A percentile compares a stretch with the other conserved stretches of the same genome.
These are phyloP conservation scores for Berberis thunbergii DNA, from an alignment of 164 flowering plant species.

Conservation along the genomic window DNA sequence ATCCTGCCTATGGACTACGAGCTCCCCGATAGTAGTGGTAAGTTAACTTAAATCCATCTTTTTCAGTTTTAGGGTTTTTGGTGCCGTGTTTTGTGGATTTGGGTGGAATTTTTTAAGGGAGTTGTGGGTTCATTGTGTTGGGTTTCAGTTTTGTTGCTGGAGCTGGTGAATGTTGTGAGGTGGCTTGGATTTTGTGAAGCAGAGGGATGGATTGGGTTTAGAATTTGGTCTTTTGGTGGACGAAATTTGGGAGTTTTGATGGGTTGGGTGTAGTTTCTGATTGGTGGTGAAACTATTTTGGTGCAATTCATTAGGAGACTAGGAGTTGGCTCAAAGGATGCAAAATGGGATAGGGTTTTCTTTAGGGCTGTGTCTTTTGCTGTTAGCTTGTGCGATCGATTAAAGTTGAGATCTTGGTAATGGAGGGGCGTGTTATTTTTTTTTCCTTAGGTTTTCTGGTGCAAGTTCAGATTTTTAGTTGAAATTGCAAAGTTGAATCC, in stretches of 20 bases:
- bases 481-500: too few species aligned
- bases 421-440: too few species aligned
- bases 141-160: not conserved
- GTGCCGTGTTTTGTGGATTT: not conserved
- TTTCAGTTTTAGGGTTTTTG: not conserved
- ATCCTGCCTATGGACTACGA: not conserved
- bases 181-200: not conserved
- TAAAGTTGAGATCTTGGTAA: too few species aligned
- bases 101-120: not conserved
- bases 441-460: too few species aligned
- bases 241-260: not conserved
- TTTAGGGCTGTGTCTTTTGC: too few species aligned
- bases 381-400: too few species aligned
- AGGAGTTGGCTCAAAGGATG: too few species aligned
- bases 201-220: slow-evolving; percentile 3
- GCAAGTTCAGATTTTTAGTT: too few species aligned
- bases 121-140: not conserved
- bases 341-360: too few species aligned
- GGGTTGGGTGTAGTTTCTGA: not conserved
- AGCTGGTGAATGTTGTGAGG: not conserved
- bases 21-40: slow-evolving; percentile 1
- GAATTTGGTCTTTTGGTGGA: not conserved
- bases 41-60: not conserved
- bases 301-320: too few species aligned
- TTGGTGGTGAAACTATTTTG: not conserved